Evolutionary conservation across 2,329 filamentous ascomycete genomes (phyloP).

Genomic region (Cylindrodendrum hubeiense): DNA sequence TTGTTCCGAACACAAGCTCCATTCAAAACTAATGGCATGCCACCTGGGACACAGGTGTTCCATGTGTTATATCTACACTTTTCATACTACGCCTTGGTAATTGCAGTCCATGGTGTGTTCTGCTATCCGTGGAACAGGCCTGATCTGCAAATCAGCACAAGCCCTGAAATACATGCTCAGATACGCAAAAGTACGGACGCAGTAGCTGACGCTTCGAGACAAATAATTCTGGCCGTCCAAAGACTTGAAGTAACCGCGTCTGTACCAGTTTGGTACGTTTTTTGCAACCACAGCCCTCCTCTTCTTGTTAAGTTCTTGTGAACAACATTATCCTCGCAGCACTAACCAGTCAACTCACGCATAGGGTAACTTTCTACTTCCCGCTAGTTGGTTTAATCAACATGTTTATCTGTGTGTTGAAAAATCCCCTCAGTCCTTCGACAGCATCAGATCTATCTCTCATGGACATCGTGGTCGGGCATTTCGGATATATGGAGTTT

Average conservation of each 20-base stretch:
- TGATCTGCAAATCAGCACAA: constrained; percentile 1
- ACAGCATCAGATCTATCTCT: constrained; percentile 7
- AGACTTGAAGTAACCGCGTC: constrained; percentile 7
- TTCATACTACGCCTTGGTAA: not conserved
- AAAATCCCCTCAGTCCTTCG: constrained; percentile 1
- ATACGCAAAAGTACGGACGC: constrained; percentile 1
- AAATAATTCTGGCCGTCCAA: constrained; percentile 12
- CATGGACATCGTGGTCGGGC: constrained; percentile 10
- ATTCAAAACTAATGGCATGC: not conserved
- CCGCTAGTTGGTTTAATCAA: constrained; percentile 15
- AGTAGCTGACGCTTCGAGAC: constrained; percentile 6
- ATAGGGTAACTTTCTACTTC: constrained; percentile 11
- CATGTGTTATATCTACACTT: constrained; percentile 9
- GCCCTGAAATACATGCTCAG: constrained; percentile 2
- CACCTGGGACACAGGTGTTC: not conserved
- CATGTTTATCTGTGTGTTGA: constrained; percentile 12
- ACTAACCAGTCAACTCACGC: not conserved
- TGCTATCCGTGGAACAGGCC: constrained; percentile 17
- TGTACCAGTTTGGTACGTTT: constrained; percentile 7
- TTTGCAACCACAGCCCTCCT: too few relatives aligned
- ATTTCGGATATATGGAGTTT: constrained; percentile 17
- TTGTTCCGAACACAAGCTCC: not conserved
- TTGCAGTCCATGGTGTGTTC: constrained; percentile 7
- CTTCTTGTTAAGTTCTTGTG: not conserved
- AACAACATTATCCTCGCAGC: not conserved